Base-by-base conservation (phyloP, 73 alveolate genomes). In the Tetrahymena malaccensis region DNA sequence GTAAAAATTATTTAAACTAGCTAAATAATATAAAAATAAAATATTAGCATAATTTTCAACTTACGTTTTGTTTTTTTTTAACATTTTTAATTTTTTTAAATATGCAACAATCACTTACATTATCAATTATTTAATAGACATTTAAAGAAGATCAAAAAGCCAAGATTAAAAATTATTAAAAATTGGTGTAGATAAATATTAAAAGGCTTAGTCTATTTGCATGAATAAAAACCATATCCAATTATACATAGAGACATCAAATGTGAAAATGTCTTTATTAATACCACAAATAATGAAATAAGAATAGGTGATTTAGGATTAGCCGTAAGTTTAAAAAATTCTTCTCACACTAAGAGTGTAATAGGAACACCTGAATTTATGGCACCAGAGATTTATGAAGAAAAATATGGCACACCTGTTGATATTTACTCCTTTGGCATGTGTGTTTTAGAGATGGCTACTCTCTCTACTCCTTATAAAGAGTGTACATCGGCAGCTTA, bases 301-400 rank as follows among this genome's bases (percentile, higher is more conserved):
- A 97, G 99, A 96, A 98, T 99, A 43, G 99, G 99, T 31, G 99
- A 98, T 96, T 98, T 99, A 70, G 99, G 99, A 8, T 96, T 99
- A 56, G 97, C 99, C n/a, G 97, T 99, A 25, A 97, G 98, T 40
- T 95, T 98, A 97, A 96, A 98, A 95, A 97, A 97, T 89, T 97
- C 99, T 19, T 99, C 96, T 94, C 98, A 98, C 44, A 99, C 99
- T 12, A 89, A 93, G 17, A 96, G 97, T 94, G 96, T 98, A 84
- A 94, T 97, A 44, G 99, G 98, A 21, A 97, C 99, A 50, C 98
- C 98, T 37, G 99, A 98, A 97, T 98, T 96, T 96, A 97, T 98
- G 96, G 98, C 99, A 0, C 99, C 99, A 85, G 99, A 98, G 94
- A 98, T 98, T 43, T 97, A 97, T 96, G 97, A 98, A 94, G 98